Evolutionary conservation across 2,329 filamentous ascomycete genomes (phyloP), one percentile per base, ranked within the genome.

Genomic region (Verticillium nubilum): DNA sequence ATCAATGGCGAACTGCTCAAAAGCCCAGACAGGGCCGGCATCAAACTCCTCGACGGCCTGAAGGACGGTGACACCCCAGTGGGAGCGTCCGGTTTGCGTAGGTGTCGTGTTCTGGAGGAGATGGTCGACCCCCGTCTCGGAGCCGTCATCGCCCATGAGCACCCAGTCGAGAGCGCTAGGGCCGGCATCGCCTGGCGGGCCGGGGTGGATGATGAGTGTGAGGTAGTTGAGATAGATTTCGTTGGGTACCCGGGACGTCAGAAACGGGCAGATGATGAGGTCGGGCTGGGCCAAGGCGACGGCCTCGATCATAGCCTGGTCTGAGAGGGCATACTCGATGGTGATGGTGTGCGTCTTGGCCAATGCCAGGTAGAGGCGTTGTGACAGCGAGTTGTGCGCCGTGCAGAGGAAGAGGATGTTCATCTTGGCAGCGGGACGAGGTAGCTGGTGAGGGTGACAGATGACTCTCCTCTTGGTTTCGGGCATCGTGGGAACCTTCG

Each of bases 371-470:
- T 70, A 74, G 9, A 76, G 67, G 25, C 72, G 69, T 62, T 77
- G 75, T 5, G 75, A 77, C 5, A 77, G 67, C 10, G 75, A 77
- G 59, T 77, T 77, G 67, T 77, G 74, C n/a, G 75, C 75, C 5
- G 75, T 77, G 62, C 75, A 77, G n/a, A 77, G 67, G 60, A 77
- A 76, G 57, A 77, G 72, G 50, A 77, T 74, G 65, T 70, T 72
- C 72, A 76, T 74, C 25, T 58, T 61, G 59, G 50, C 58, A 23
- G 25, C 31, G 33, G 33, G 23, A 33, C 10, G 56, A 33, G 42
- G 26, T 6, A 53, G 52, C 25, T 50, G 42, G n/a, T 50, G 42
- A 23, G 42, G 42, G 42, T 50, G 42, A 19, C 42, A 50, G n/a
- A 23, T 23, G 42, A 19, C n/a, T 50, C 42, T 23, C 19, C 42